phyloP scores from a whole-genome alignment of 768 basidiomycete species.

The Russula ochroleuca region DNA sequence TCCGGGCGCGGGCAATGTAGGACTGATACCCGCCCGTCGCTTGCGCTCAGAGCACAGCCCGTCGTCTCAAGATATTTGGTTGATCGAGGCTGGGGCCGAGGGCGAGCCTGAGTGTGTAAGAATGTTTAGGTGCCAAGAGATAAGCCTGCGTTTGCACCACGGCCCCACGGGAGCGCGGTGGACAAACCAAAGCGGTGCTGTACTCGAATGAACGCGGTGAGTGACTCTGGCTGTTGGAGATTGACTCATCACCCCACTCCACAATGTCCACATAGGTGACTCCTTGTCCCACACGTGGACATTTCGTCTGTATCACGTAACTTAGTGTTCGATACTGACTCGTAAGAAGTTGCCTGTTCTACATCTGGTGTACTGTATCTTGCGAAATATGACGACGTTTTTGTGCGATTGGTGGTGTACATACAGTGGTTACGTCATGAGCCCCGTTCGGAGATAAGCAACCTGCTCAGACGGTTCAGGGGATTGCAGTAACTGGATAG shows the following conservation, averaged over 20 bases:
- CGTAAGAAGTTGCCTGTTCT: no score
- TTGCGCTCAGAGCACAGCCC: conserved; percentile 37
- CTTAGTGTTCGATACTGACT: background rate
- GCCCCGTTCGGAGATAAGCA: background rate
- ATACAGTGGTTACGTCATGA: background rate
- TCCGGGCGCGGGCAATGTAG: conserved; percentile 29
- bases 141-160: background rate
- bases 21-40: conserved; percentile 2
- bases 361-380: no score
- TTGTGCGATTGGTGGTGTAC: no score
- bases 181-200: background rate
- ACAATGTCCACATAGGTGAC: no score
- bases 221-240: conserved; percentile 41
- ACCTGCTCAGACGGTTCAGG: no score
- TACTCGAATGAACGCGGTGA: conserved; percentile 40
- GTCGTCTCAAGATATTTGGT: conserved; percentile 38
- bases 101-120: background rate
- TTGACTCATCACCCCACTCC: conserved; percentile 27
- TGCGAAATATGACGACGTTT: no score
- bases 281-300: no score
- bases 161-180: background rate
- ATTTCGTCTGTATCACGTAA: no score
- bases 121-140: background rate
- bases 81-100: conserved; percentile 29
- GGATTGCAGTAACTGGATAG: background rate